Conservation (phyloP, 2,329 filamentous ascomycete species). For the Trichoderma brevicompactum region DNA sequence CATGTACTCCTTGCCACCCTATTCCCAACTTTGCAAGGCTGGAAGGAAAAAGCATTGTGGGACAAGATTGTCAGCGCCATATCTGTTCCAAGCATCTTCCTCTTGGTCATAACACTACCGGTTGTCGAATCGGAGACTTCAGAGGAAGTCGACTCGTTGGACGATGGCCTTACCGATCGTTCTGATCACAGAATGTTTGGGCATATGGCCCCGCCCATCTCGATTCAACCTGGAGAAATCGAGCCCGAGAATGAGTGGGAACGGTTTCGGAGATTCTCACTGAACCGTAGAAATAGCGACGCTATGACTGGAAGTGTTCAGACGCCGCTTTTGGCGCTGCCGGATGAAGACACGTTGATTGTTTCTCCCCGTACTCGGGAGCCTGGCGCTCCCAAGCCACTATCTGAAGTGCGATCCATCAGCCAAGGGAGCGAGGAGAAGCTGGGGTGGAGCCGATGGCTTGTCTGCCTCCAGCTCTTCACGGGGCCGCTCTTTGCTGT, state of each 20-base stretch:
- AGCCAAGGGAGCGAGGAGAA: constrained; percentile 46
- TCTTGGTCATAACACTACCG: constrained; percentile 87
- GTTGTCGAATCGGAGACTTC: constrained; percentile 77
- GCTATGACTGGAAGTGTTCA: constrained; percentile 23
- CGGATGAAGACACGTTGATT: constrained; percentile 34
- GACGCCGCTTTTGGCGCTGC: constrained; percentile 32
- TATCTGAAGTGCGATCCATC: constrained; percentile 42
- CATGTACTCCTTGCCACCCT: constrained; percentile 72
- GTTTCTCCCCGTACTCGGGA: constrained; percentile 8
- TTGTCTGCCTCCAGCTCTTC: constrained; percentile 82
- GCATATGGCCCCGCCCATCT: constrained; percentile 43
- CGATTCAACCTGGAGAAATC: constrained; percentile 42
- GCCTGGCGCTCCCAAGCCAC: constrained; percentile 36
- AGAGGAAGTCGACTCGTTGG: constrained; percentile 43
- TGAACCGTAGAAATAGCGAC: constrained; percentile 37
- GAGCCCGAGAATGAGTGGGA: constrained; percentile 62
- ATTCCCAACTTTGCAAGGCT: constrained; percentile 85
- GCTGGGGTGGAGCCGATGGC: constrained; percentile 86
- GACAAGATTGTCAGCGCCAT: constrained; percentile 81
- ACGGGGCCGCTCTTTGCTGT: constrained; percentile 84
- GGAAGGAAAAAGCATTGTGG: constrained; percentile 81
- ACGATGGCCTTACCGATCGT: constrained; percentile 38
- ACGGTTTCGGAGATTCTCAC: constrained; percentile 57
- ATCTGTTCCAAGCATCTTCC: constrained; percentile 86
- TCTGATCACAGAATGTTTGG: constrained; percentile 37